These are phyloP conservation scores for Lycium barbarum DNA, from an alignment of 257 asterid genomes.

Conservation along the genomic window DNA sequence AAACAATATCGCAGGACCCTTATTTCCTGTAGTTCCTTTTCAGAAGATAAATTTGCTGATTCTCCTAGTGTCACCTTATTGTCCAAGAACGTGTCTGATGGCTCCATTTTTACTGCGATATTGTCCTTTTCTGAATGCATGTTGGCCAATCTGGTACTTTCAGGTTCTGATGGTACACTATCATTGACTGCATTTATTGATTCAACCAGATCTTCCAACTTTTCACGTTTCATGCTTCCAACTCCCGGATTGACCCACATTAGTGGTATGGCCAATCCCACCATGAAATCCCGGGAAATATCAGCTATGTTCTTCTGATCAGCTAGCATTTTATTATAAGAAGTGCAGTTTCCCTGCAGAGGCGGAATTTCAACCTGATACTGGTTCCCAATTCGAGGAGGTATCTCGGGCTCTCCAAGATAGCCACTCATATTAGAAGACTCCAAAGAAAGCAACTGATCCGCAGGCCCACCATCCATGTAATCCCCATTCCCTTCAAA, in stretches of 20 bases:
- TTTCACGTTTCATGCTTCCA: conserved; percentile 33
- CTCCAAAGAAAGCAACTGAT: conserved; percentile 36
- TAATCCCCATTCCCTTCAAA: conserved; percentile 38
- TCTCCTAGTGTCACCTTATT: conserved; percentile 37
- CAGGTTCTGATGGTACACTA: conserved; percentile 25
- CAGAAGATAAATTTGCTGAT: conserved; percentile 25
- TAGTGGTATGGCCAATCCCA: conserved; percentile 54
- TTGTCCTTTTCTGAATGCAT: conserved; percentile 35
- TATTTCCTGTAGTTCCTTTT: conserved; percentile 33
- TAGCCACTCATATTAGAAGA: conserved; percentile 35
- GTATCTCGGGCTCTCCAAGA: conserved; percentile 52
- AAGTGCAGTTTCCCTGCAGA: conserved; percentile 28
- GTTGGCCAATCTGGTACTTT: conserved; percentile 17
- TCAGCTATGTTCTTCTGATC: conserved; percentile 28
- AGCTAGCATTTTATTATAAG: conserved; percentile 26
- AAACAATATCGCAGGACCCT: conserved; percentile 34
- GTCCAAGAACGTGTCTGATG: conserved; percentile 30
- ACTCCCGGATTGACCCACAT: conserved; percentile 36
- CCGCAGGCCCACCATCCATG: conserved; percentile 41
- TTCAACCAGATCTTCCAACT: conserved; percentile 12
- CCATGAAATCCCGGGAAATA: conserved; percentile 28
- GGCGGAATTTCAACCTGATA: conserved; percentile 68
- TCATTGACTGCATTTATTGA: conserved; percentile 29
- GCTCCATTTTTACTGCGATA: conserved; percentile 13
- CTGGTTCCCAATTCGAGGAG: conserved; percentile 66